These are phyloP conservation scores for Mycena latifolia DNA, from an alignment of 768 basidiomycete species.

Conservation along the genomic window DNA sequence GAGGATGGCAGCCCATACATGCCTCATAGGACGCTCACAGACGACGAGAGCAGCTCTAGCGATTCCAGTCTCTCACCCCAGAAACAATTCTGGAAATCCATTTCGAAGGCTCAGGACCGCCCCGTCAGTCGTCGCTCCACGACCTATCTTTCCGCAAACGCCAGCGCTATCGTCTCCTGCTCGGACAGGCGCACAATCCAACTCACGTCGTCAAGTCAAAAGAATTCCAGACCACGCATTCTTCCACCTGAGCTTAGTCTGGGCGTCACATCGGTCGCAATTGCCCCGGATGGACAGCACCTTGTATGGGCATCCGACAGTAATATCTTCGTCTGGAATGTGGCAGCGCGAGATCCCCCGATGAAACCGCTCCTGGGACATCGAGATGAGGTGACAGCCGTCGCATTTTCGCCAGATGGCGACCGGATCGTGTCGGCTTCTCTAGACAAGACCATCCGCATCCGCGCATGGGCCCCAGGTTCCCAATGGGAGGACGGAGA, in stretches of 20 bases:
- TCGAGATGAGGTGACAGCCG: not conserved
- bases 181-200: not conserved
- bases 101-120: not conserved
- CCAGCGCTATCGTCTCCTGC: constrained; percentile 1
- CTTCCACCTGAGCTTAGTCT: not conserved
- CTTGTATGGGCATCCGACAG: not conserved
- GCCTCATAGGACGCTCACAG: not conserved
- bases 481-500: not conserved
- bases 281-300: constrained; percentile 5
- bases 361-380: not conserved
- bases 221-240: not conserved
- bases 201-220: not conserved
- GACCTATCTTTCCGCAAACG: constrained; percentile 1
- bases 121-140: not conserved
- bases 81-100: constrained; percentile 5
- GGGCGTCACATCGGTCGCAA: constrained; percentile 1
- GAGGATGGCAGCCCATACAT: not conserved
- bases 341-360: not conserved
- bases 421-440: constrained; percentile 1
- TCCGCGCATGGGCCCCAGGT: not conserved
- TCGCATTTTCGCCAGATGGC: constrained; percentile 3
- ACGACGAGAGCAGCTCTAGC: not conserved
- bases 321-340: not conserved
- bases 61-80: not conserved
- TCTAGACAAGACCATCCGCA: not conserved